phyloP scores from a whole-genome alignment of 2,329 filamentous ascomycete genomes.

The Tolypocladium capitatum region DNA sequence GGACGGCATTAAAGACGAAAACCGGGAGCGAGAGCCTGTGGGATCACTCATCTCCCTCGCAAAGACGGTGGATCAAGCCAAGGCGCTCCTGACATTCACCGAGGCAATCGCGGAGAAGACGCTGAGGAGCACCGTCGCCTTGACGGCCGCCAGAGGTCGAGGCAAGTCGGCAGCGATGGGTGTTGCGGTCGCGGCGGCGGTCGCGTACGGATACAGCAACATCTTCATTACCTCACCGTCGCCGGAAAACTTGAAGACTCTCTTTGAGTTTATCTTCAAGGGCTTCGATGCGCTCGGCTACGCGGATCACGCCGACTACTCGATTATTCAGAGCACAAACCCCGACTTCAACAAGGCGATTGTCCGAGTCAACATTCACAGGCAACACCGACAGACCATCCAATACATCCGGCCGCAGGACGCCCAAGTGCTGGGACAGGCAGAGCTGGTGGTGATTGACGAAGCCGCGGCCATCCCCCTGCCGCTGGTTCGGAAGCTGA shows the following conservation, averaged over 20 bases:
- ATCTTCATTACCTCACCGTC: slow-evolving; percentile 98
- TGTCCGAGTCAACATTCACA: slow-evolving; percentile 88
- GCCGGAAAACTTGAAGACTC: slow-evolving; percentile 94
- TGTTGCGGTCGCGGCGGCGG: slow-evolving; percentile 82
- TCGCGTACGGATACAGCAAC: slow-evolving; percentile 96
- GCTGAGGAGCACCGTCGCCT: slow-evolving; percentile 77
- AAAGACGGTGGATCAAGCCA: slow-evolving; percentile 88
- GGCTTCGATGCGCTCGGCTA: slow-evolving; percentile 92
- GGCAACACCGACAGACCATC: slow-evolving; percentile 91
- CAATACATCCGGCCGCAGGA: slow-evolving; percentile 98
- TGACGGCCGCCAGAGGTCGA: slow-evolving; percentile 87
- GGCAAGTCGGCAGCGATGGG: slow-evolving; percentile 95
- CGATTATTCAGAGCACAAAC: slow-evolving; percentile 95
- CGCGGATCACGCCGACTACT: slow-evolving; percentile 91
- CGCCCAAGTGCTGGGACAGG: slow-evolving; percentile 86
- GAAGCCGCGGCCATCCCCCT: slow-evolving; percentile 94
- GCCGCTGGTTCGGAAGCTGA: slow-evolving; percentile 80
- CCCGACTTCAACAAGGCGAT: slow-evolving; percentile 99
- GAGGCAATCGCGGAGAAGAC: slow-evolving; percentile 96
- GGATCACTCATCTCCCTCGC: slow-evolving; percentile 74
- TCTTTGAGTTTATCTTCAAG: slow-evolving; percentile 98
- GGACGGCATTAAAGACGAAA: slow-evolving; percentile 72
- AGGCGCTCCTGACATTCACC: slow-evolving; percentile 91
- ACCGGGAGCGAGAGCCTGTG: slow-evolving; percentile 75
- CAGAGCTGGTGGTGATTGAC: slow-evolving; percentile 90